phyloP scores from a whole-genome alignment of 495 filamentous ascomycete genomes.

The Thozetella sp. region DNA sequence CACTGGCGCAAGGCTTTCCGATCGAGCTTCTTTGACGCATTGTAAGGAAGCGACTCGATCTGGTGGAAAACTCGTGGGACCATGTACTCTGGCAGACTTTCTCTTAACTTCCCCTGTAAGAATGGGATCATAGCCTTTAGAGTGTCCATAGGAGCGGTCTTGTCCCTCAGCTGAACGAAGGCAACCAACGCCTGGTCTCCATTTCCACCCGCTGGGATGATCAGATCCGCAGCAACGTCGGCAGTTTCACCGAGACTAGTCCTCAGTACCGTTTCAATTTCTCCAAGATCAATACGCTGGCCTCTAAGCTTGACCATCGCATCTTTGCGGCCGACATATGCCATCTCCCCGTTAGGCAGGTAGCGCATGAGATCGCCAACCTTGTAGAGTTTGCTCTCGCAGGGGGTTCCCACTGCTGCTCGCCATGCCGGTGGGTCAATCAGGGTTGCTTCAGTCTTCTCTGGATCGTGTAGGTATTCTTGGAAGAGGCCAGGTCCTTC shows the following conservation, averaged over 20 bases:
- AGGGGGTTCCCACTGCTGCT: constrained; percentile 19
- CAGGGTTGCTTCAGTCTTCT: constrained; percentile 25
- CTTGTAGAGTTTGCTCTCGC: constrained; percentile 27
- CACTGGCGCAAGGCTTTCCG: neutral
- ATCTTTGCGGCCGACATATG: constrained; percentile 21
- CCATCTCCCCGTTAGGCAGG: constrained; percentile 48
- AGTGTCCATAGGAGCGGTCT: neutral
- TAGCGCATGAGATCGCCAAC: constrained; percentile 45
- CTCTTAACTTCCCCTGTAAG: constrained; percentile 1
- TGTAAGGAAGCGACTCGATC: neutral
- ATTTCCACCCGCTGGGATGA: neutral
- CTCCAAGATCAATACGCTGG: constrained; percentile 21
- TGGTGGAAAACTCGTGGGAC: neutral
- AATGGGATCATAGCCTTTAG: neutral
- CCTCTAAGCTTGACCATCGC: constrained; percentile 21
- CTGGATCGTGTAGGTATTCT: constrained; percentile 30
- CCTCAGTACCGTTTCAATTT: constrained; percentile 33
- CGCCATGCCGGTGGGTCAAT: constrained; percentile 41
- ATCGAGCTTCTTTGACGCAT: neutral
- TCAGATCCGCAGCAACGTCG: constrained; percentile 4
- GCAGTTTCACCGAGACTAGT: constrained; percentile 7
- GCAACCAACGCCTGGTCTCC: constrained; percentile 3
- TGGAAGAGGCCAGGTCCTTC: constrained; percentile 29
- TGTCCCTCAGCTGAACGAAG: constrained; percentile 3
- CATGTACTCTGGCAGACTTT: neutral